These are phyloP conservation scores for Xylariomycetidae sp. DNA, from an alignment of 2,329 filamentous ascomycete species.

Conservation along the genomic window DNA sequence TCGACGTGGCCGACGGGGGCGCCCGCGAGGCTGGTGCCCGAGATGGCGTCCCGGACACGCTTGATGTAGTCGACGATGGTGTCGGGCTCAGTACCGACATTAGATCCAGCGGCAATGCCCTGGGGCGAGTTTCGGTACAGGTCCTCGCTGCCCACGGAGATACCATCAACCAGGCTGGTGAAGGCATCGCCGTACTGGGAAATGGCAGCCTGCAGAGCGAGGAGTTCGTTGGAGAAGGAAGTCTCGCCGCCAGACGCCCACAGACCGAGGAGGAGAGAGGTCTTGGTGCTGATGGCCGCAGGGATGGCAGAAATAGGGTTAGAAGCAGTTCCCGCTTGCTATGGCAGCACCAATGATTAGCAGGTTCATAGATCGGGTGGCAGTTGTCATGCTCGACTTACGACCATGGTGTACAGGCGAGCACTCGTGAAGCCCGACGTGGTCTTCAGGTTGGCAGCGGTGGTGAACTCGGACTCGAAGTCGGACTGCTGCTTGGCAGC, in stretches of 20 bases:
- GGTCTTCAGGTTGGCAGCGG: conserved; percentile 57
- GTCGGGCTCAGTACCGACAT: conserved; percentile 56
- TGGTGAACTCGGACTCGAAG: conserved; percentile 65
- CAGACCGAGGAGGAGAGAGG: conserved; percentile 71
- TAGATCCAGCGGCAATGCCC: conserved; percentile 57
- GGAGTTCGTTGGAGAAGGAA: conserved; percentile 65
- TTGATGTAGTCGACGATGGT: conserved; percentile 64
- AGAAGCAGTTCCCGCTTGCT: conserved; percentile 60
- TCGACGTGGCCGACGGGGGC: conserved; percentile 76
- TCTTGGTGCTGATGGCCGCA: conserved; percentile 76
- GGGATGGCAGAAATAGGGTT: conserved; percentile 47
- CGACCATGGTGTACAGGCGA: conserved; percentile 69
- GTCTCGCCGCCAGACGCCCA: conserved; percentile 68
- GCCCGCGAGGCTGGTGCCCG: conserved; percentile 51
- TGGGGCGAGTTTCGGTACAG: conserved; percentile 73
- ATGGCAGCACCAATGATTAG: too few relatives aligned
- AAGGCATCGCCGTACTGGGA: conserved; percentile 61
- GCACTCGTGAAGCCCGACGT: conserved; percentile 62
- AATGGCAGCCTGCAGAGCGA: conserved; percentile 65
- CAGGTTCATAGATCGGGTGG: conserved; percentile 1
- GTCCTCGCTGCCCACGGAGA: conserved; percentile 83
- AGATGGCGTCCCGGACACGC: conserved; percentile 57
- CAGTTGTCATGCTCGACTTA: conserved; percentile 26
- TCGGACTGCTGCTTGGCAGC: conserved; percentile 54
- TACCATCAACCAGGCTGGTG: conserved; percentile 64